Percentiles rank a stretch among this genome's conserved stretches.
These are phyloP conservation scores for Cercophora samala DNA, from an alignment of 495 filamentous ascomycete genomes.

Conservation along the genomic window DNA sequence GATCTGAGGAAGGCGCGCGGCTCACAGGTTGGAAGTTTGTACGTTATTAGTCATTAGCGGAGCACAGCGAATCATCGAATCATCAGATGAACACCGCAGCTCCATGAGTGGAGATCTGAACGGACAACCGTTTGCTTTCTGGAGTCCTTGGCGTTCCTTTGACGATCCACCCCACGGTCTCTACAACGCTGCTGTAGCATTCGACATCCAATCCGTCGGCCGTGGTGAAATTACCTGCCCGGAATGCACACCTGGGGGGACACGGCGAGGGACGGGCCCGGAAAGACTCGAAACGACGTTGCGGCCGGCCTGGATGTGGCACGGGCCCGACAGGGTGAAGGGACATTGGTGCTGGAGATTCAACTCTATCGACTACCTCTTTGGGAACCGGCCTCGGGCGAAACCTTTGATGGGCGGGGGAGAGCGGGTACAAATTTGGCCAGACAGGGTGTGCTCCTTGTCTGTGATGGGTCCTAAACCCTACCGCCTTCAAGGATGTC, in stretches of 20 bases:
- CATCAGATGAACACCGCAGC: slow-evolving; percentile 9
- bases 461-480: neutral
- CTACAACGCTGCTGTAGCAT: neutral
- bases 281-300: neutral
- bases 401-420: slow-evolving; percentile 13
- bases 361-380: neutral
- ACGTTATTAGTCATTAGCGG: slow-evolving; percentile 4
- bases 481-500: slow-evolving; percentile 1
- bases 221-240: neutral
- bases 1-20: slow-evolving; percentile 12
- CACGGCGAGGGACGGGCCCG: neutral
- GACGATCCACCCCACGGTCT: slow-evolving; percentile 10
- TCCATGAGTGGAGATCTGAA: slow-evolving; percentile 11
- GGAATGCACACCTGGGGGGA: neutral
- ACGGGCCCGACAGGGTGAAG: slow-evolving; percentile 2
- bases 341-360: neutral
- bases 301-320: neutral
- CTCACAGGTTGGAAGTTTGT: slow-evolving; percentile 1
- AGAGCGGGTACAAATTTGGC: slow-evolving; percentile 12
- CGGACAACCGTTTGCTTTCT: slow-evolving; percentile 9
- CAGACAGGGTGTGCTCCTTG: slow-evolving; percentile 10
- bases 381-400: slow-evolving; percentile 7
- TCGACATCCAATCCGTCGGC: neutral
- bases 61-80: slow-evolving; percentile 1
- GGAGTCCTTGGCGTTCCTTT: slow-evolving; percentile 15